Conservation (phyloP, 495 filamentous ascomycete species). For the Talaromyces stipitatus region DNA sequence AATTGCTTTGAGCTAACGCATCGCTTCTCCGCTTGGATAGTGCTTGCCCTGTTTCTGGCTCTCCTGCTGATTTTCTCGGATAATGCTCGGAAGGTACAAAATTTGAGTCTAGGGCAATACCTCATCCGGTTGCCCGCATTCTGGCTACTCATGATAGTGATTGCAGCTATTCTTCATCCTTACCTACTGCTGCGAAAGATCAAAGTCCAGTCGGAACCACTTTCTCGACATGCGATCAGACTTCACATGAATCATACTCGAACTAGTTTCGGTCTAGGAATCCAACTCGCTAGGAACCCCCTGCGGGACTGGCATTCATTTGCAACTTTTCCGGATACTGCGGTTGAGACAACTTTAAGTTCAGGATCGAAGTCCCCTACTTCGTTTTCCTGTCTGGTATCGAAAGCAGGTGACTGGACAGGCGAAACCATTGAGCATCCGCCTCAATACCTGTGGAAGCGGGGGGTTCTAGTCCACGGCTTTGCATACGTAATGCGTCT, state of each 20-base stretch:
- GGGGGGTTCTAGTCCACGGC: constrained; percentile 51
- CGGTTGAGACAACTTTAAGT: constrained; percentile 14
- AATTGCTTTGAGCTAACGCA: constrained; percentile 51
- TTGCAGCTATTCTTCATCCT: constrained; percentile 33
- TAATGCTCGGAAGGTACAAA: constrained; percentile 20
- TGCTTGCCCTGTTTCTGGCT: constrained; percentile 40
- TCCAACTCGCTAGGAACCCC: constrained; percentile 42
- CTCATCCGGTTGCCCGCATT: constrained; percentile 33
- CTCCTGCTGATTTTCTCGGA: constrained; percentile 29
- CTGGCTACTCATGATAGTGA: constrained; percentile 32
- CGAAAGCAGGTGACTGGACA: constrained; percentile 85
- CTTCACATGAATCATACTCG: constrained; percentile 58
- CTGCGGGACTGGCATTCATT: constrained; percentile 78
- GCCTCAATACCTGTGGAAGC: constrained; percentile 38
- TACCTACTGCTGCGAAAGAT: constrained; percentile 41
- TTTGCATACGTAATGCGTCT: constrained; percentile 65
- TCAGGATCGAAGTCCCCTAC: neutral
- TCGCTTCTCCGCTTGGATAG: constrained; percentile 47
- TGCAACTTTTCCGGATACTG: constrained; percentile 56
- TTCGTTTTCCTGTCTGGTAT: constrained; percentile 61
- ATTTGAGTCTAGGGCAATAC: constrained; percentile 23
- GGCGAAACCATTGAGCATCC: constrained; percentile 52
- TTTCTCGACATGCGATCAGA: constrained; percentile 64
- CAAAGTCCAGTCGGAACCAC: constrained; percentile 49
- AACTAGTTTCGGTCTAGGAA: constrained; percentile 38